Evolutionary conservation across 2,329 filamentous ascomycete genomes (phyloP), one percentile per base, ranked within the genome.

Genomic region (Colletotrichum tamarilloi): DNA sequence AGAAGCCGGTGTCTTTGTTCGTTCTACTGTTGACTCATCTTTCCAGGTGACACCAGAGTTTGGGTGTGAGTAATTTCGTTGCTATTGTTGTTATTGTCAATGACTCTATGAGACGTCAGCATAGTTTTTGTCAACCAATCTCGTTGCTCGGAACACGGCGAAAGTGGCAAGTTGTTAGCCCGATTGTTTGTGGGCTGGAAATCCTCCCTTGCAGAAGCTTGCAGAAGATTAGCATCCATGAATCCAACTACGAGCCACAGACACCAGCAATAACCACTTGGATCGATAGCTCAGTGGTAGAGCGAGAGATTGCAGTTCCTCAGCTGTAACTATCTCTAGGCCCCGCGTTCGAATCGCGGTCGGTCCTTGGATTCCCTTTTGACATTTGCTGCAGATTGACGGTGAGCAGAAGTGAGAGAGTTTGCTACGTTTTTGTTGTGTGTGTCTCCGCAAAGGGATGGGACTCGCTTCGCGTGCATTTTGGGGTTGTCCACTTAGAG

Each of bases 231-330:
- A 12, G 38, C 22, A 19, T 35, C 4, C n/a, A 56, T 63, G 19
- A 32, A 19, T 5, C 22, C 12, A 4, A 3, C 9, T 42, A 5
- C 19, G 1, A 5, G 1, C 4, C 0, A 2, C 1, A 1, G 1
- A 1, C 0, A 8, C 1, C 12, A 32, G 0, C 2, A 16, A 28
- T 1, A 28, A 42, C 65, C 22, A 52, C 56, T 28, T 57, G 68
- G 63, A 72, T 72, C 64, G 64, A 68, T 72, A 72, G 68, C 68
- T 72, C 64, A 62, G 68, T 72, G 68, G 64, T 72, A 72, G 56
- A 72, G 68, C 64, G 64, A 72, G 68, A 72, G 64, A 68, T 72
- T 72, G 64, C 68, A 72, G 68, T 49, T 55, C 2, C 12, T 12
- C 2, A 56, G 6, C 49, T 11, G 49, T 19, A 38, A 62, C 5